A percentile compares a stretch with the other conserved stretches of the same genome.
These are phyloP conservation scores for Exophiala aquamarina DNA, from an alignment of 2,329 filamentous ascomycete genomes.

Conservation along the genomic window DNA sequence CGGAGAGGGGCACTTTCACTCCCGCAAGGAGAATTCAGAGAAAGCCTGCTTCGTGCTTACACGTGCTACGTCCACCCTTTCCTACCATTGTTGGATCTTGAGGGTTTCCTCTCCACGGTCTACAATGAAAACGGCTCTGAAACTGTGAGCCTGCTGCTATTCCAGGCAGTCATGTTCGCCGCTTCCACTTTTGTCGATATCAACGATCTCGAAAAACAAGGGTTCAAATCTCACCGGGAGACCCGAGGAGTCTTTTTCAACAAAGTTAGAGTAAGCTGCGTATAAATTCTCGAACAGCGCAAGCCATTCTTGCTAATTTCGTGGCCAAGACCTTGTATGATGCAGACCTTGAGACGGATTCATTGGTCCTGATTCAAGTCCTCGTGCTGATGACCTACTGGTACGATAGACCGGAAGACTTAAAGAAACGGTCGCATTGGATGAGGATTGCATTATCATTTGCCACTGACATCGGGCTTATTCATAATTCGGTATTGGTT, in stretches of 20 bases:
- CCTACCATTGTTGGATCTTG: constrained; percentile 78
- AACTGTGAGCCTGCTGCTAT: constrained; percentile 82
- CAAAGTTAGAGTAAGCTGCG: constrained; percentile 48
- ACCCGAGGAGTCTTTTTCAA: constrained; percentile 83
- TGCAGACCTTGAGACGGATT: constrained; percentile 89
- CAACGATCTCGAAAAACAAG: not conserved
- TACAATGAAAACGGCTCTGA: constrained; percentile 51
- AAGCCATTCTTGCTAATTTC: not conserved
- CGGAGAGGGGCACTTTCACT: constrained; percentile 77
- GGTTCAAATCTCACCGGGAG: constrained; percentile 56
- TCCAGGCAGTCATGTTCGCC: constrained; percentile 92
- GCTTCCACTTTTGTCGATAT: constrained; percentile 72
- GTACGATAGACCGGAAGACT: constrained; percentile 4
- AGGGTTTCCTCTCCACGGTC: constrained; percentile 58
- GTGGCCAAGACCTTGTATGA: constrained; percentile 69
- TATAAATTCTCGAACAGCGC: too few relatives aligned
- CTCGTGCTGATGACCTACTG: constrained; percentile 71
- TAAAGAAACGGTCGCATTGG: constrained; percentile 7
- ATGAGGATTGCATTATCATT: constrained; percentile 9
- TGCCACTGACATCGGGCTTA: constrained; percentile 7
- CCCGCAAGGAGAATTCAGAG: constrained; percentile 67
- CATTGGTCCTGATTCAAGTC: constrained; percentile 82
- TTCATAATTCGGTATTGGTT: not conserved
- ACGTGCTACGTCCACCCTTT: constrained; percentile 88
- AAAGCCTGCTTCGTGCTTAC: constrained; percentile 76